phyloP scores from a whole-genome alignment of 345 rosid genomes.

The thale cress (Arabidopsis thaliana) region DNA sequence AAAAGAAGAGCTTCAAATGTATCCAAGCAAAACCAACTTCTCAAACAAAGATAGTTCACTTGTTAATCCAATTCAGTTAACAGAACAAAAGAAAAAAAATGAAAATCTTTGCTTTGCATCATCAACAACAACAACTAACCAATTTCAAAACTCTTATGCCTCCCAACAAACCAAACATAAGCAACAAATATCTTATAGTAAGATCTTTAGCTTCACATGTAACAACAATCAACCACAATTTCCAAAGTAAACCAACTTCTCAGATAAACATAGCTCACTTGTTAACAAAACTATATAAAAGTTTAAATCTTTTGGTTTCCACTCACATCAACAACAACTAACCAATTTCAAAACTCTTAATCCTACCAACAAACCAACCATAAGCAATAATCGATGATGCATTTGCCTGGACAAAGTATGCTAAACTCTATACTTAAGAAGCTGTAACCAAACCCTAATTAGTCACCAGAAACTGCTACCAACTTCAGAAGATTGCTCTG shows the following conservation, averaged over 20 bases:
- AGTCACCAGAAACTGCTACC: neutral
- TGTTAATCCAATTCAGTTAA: neutral
- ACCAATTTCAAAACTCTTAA: too few relatives aligned
- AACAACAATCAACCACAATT: too few relatives aligned
- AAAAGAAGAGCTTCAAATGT: slow-evolving; percentile 9
- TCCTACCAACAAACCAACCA: neutral
- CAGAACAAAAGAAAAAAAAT: neutral
- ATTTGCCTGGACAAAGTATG: neutral
- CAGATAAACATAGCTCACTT: too few relatives aligned
- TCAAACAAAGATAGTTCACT: neutral
- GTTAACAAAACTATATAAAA: too few relatives aligned
- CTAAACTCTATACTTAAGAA: neutral
- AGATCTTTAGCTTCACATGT: slow-evolving; percentile 1
- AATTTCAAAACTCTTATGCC: neutral
- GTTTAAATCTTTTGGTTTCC: too few relatives aligned
- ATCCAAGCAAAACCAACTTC: neutral
- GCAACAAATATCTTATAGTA: too few relatives aligned
- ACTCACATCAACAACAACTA: too few relatives aligned
- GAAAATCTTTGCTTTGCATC: neutral
- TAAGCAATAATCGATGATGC: neutral
- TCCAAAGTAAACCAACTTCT: too few relatives aligned
- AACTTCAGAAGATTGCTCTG: slow-evolving; percentile 12
- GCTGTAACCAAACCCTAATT: neutral
- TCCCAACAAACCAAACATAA: neutral
- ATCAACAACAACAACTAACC: neutral